Percentiles rank a stretch among this genome's conserved stretches.
These are phyloP conservation scores for Penicillium longicatenatum DNA, from an alignment of 495 filamentous ascomycete genomes.

Conservation along the genomic window DNA sequence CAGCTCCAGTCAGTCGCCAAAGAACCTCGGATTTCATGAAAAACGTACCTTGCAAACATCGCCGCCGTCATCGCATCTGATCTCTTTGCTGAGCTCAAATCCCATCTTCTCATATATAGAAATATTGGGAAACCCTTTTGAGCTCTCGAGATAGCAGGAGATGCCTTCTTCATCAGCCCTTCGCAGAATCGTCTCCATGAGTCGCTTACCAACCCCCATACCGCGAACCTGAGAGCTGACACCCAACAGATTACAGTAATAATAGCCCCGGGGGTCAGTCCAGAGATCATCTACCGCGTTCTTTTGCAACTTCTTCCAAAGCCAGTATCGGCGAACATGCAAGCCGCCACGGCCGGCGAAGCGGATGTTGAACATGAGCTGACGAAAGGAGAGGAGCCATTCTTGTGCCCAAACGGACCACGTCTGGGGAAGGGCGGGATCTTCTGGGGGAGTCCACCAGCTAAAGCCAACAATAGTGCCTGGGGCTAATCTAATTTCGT, in stretches of 20 bases:
- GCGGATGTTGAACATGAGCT: constrained; percentile 61
- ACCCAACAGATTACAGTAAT: constrained; percentile 70
- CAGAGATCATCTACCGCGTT: constrained; percentile 40
- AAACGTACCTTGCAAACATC: constrained; percentile 43
- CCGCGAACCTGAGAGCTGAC: constrained; percentile 61
- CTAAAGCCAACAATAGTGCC: constrained; percentile 58
- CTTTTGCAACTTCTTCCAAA: constrained; percentile 50
- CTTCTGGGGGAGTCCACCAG: constrained; percentile 62
- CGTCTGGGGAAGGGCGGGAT: constrained; percentile 35
- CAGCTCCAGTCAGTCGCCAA: constrained; percentile 9
- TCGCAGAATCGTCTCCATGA: constrained; percentile 60
- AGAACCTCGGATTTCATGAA: background rate
- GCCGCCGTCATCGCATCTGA: constrained; percentile 61
- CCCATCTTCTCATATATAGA: constrained; percentile 67
- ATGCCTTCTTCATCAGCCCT: constrained; percentile 60
- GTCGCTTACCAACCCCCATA: constrained; percentile 58
- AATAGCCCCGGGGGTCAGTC: constrained; percentile 56
- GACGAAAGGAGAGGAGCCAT: constrained; percentile 61
- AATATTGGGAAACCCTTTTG: constrained; percentile 62
- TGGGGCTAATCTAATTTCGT: constrained; percentile 17
- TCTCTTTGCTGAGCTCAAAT: constrained; percentile 61
- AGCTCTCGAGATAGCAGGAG: constrained; percentile 67
- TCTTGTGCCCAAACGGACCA: constrained; percentile 59
- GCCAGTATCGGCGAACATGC: constrained; percentile 61
- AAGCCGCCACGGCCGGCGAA: constrained; percentile 65